Evolutionary conservation across 129 eudicot genomes (phyloP), one percentile per base, ranked within the genome.

Genomic region (Lactuca sativa): DNA sequence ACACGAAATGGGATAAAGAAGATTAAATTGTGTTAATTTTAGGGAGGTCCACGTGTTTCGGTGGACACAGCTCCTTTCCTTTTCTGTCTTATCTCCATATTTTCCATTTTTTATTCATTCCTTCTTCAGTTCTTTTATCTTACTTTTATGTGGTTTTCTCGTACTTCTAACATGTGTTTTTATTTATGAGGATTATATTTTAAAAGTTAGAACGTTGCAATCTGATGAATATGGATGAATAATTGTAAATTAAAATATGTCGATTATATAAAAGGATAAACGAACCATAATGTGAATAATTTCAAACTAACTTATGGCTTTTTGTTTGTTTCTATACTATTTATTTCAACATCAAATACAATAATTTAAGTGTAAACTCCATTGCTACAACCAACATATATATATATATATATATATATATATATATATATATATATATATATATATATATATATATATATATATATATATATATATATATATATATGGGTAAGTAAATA

Each of bases 1-100:
- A 10, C 25, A 13, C 59, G 25, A 32, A 21, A 49, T 13, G 67
- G 21, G 62, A 51, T 8, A 52, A 60, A 51, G 54, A 62, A 54
- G 36, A 38, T 51, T 16, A 21, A 52, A 53, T 33, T 76, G 57
- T 67, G 69, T 75, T 67, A 41, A 31, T 10, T 51, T 52, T 69
- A 37, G 56, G 75, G 5, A 16, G 80, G 75, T 52, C 70, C 80
- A 76, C 75, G 80, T 76, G 80, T 69, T 34, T 76, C 58, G 75
- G 80, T 70, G 60, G 43, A 56, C 58, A 76, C 80, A 52, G 60
- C 75, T 60, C 64, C 75, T 60, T 60, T 76, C 64, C 8, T 76
- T 76, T 61, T 76, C 59, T 37, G 68, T 76, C 68, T 69, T 69
- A 68, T 76, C 80, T 68, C 62, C 61, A 9, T 1, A 10, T 52